Percentiles rank a stretch among this genome's conserved stretches.
These are phyloP conservation scores for Madurella fahalii DNA, from an alignment of 2,329 filamentous ascomycete genomes.

Conservation along the genomic window DNA sequence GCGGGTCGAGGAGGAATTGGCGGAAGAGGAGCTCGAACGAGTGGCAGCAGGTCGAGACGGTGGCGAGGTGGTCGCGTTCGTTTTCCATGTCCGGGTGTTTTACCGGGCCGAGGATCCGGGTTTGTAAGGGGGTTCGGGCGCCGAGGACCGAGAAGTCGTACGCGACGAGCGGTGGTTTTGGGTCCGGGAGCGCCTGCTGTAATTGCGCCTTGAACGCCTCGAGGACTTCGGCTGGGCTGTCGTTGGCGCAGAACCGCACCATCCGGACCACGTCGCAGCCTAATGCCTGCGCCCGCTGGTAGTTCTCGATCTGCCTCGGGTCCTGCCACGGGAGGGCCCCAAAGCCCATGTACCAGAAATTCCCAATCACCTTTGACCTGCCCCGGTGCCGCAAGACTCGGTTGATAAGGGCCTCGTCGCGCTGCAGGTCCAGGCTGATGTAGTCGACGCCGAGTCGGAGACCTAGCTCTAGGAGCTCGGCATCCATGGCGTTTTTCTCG, in stretches of 20 bases:
- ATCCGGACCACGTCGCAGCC: slow-evolving; percentile 62
- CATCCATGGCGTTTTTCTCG: slow-evolving; percentile 44
- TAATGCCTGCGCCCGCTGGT: slow-evolving; percentile 49
- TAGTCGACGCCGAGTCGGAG: slow-evolving; percentile 64
- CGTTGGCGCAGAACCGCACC: slow-evolving; percentile 53
- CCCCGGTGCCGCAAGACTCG: slow-evolving; percentile 51
- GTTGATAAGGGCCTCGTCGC: slow-evolving; percentile 45
- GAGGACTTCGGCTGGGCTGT: slow-evolving; percentile 48
- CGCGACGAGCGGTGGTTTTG: slow-evolving; percentile 47
- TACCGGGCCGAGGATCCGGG: slow-evolving; percentile 51
- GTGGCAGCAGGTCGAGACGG: slow-evolving; percentile 52
- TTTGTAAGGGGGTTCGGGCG: slow-evolving; percentile 37
- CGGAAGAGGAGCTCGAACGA: slow-evolving; percentile 57
- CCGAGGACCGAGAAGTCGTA: slow-evolving; percentile 46
- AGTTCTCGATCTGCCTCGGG: slow-evolving; percentile 48
- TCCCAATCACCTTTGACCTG: slow-evolving; percentile 57
- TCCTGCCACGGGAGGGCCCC: slow-evolving; percentile 53
- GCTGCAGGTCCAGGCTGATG: slow-evolving; percentile 58
- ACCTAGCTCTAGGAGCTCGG: slow-evolving; percentile 58
- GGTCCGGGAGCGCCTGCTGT: slow-evolving; percentile 37
- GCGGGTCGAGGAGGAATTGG: slow-evolving; percentile 57
- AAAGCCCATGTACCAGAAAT: slow-evolving; percentile 46
- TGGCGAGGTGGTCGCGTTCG: slow-evolving; percentile 41
- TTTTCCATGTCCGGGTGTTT: slow-evolving; percentile 42
- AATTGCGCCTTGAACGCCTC: slow-evolving; percentile 49